A percentile compares a stretch with the other conserved stretches of the same genome.
These are phyloP conservation scores for Gyromitra esculenta DNA, from an alignment of 2,329 filamentous ascomycete species.

Conservation along the genomic window DNA sequence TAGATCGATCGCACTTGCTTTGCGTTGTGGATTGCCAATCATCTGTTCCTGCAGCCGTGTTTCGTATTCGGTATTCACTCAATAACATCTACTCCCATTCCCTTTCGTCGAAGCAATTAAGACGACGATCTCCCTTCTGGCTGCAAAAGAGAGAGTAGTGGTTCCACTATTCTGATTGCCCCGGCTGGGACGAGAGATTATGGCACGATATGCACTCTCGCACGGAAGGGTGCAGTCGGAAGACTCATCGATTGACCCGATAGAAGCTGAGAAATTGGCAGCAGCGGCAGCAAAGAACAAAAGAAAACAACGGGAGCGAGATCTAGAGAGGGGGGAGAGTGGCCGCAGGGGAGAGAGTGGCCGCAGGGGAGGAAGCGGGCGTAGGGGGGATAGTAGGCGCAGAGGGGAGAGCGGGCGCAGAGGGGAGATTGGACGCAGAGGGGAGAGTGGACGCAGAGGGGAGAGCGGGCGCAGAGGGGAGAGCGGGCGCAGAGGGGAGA, in stretches of 20 bases:
- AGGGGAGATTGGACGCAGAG: conserved; percentile 49
- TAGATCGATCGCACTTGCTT: conserved; percentile 30
- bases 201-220: conserved; percentile 46
- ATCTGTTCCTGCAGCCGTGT: conserved; percentile 22
- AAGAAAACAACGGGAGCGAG: conserved; percentile 55
- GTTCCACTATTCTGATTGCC: not conserved
- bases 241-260: conserved; percentile 56
- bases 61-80: conserved; percentile 12
- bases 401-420: conserved; percentile 49
- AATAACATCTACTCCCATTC: not conserved
- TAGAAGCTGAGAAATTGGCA: conserved; percentile 59
- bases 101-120: not conserved
- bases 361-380: conserved; percentile 53
- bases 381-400: conserved; percentile 55
- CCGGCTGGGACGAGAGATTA: conserved; percentile 15
- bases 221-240: conserved; percentile 58
- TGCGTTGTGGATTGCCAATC: conserved; percentile 14
- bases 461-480: conserved; percentile 15
- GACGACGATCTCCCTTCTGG: not conserved
- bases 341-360: conserved; percentile 55
- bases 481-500: conserved; percentile 54
- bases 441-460: conserved; percentile 22
- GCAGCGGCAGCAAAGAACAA: conserved; percentile 59
- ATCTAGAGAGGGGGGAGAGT: conserved; percentile 56
- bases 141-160: conserved; percentile 5